A percentile compares a stretch with the other conserved stretches of the same genome.
Evolutionary conservation across 2,329 filamentous ascomycete species (phyloP).

Genomic region (Aspergillus hiratsukae): DNA sequence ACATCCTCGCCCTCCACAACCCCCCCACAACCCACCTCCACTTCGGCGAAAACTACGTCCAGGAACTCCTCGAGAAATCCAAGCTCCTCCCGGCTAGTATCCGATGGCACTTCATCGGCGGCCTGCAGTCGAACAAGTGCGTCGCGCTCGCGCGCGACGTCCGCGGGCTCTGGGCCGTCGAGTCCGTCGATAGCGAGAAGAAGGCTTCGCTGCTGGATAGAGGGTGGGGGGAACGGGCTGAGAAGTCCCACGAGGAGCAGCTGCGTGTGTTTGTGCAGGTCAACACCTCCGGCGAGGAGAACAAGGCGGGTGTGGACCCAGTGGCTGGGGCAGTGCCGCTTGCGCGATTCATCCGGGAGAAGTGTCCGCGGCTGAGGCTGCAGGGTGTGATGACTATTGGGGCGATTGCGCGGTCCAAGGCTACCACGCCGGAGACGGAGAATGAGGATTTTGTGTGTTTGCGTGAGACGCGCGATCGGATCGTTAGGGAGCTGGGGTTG

Average conservation of each 20-base stretch:
- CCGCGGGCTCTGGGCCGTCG: conserved; percentile 85
- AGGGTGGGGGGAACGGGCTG: conserved; percentile 57
- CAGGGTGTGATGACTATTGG: conserved; percentile 96
- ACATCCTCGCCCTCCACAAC: conserved; percentile 78
- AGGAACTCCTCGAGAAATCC: conserved; percentile 85
- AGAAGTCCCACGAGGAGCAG: conserved; percentile 33
- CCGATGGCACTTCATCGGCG: conserved; percentile 95
- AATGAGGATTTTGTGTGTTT: conserved; percentile 84
- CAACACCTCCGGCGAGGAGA: conserved; percentile 85
- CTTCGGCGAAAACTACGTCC: conserved; percentile 95
- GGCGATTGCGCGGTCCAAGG: conserved; percentile 79
- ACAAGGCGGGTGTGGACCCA: conserved; percentile 78
- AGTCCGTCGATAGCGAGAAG: conserved; percentile 80
- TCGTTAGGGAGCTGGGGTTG: conserved; percentile 59
- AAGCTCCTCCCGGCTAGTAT: conserved; percentile 68
- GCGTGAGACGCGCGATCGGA: conserved; percentile 64
- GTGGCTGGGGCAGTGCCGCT: conserved; percentile 54
- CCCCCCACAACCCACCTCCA: conserved; percentile 59
- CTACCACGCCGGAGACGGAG: conserved; percentile 67
- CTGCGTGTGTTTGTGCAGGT: conserved; percentile 85
- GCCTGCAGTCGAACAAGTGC: conserved; percentile 90
- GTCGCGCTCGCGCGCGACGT: conserved; percentile 76
- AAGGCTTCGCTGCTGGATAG: conserved; percentile 81
- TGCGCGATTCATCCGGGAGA: conserved; percentile 64
- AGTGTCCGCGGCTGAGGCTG: conserved; percentile 69